Percentiles rank a stretch among this genome's conserved stretches.
Evolutionary conservation across 2,329 filamentous ascomycete species (phyloP).

Genomic region (Fonsecaea monophora): DNA sequence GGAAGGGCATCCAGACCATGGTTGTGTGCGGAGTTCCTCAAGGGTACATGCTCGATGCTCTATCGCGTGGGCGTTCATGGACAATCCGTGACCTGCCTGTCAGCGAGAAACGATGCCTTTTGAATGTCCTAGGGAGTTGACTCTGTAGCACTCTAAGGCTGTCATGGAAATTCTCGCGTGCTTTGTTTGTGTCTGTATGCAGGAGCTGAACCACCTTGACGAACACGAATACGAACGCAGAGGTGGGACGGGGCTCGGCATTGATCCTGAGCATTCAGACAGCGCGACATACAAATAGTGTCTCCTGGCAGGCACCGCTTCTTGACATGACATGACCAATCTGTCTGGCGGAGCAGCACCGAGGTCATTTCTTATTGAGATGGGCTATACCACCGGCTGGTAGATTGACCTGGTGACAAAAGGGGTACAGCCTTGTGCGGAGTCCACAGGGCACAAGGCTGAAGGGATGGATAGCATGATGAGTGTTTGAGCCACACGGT

Average conservation of each 20-base stretch:
- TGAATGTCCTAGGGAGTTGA: background rate
- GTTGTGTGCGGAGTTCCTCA: background rate
- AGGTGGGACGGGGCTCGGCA: too few species aligned
- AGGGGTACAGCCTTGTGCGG: background rate
- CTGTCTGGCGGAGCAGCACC: background rate
- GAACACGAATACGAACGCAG: background rate
- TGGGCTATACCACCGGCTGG: background rate
- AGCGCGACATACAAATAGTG: background rate
- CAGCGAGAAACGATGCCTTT: background rate
- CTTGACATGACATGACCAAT: background rate
- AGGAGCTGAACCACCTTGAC: background rate
- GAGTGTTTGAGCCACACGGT: background rate
- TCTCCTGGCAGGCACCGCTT: background rate
- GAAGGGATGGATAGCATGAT: background rate
- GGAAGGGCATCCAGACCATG: background rate
- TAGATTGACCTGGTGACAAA: background rate
- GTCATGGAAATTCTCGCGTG: background rate
- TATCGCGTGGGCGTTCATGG: background rate
- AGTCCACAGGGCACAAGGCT: background rate
- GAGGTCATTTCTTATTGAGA: background rate
- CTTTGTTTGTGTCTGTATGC: background rate
- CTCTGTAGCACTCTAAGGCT: background rate
- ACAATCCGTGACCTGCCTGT: background rate
- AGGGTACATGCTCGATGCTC: background rate
- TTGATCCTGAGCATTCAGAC: background rate